phyloP scores from a whole-genome alignment of 176 grass and related monocot genomes.

The Avena sativa region DNA sequence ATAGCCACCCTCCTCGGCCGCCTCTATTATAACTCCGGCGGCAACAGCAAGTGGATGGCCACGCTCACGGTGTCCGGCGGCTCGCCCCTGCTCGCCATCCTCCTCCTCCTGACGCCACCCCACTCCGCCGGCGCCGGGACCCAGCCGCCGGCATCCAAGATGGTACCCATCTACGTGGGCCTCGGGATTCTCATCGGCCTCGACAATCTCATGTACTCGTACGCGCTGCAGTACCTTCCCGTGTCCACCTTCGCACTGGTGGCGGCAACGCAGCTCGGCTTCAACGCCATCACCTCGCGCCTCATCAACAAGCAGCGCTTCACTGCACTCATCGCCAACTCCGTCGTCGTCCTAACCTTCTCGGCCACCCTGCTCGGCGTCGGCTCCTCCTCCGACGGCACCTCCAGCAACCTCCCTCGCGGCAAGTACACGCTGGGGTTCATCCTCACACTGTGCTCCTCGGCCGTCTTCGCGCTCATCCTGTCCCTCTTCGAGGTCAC shows the following conservation, averaged over 20 bases:
- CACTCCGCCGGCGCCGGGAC: neutral
- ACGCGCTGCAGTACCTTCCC: slow-evolving; percentile 78
- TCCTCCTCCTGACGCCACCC: slow-evolving; percentile 46
- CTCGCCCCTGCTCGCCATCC: slow-evolving; percentile 50
- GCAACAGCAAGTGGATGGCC: slow-evolving; percentile 83
- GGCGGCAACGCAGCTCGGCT: slow-evolving; percentile 71
- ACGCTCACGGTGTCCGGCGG: slow-evolving; percentile 60
- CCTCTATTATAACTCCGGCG: slow-evolving; percentile 79
- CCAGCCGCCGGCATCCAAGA: slow-evolving; percentile 40
- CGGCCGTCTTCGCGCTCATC: slow-evolving; percentile 61
- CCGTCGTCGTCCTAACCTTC: slow-evolving; percentile 76
- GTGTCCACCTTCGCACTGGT: slow-evolving; percentile 89
- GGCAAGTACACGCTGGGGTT: slow-evolving; percentile 69
- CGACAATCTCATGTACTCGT: slow-evolving; percentile 92
- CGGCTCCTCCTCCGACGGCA: slow-evolving; percentile 45
- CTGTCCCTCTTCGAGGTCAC: slow-evolving; percentile 66
- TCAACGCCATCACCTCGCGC: slow-evolving; percentile 80
- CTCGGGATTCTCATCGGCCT: slow-evolving; percentile 57
- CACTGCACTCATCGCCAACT: slow-evolving; percentile 79
- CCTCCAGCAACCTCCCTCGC: slow-evolving; percentile 40
- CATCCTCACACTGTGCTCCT: slow-evolving; percentile 62
- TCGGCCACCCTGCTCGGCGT: slow-evolving; percentile 68
- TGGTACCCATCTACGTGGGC: slow-evolving; percentile 52
- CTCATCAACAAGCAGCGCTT: slow-evolving; percentile 79
- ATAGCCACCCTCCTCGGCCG: slow-evolving; percentile 69